Conservation (phyloP, 495 filamentous ascomycete genomes). For the Penicillium desertorum region DNA sequence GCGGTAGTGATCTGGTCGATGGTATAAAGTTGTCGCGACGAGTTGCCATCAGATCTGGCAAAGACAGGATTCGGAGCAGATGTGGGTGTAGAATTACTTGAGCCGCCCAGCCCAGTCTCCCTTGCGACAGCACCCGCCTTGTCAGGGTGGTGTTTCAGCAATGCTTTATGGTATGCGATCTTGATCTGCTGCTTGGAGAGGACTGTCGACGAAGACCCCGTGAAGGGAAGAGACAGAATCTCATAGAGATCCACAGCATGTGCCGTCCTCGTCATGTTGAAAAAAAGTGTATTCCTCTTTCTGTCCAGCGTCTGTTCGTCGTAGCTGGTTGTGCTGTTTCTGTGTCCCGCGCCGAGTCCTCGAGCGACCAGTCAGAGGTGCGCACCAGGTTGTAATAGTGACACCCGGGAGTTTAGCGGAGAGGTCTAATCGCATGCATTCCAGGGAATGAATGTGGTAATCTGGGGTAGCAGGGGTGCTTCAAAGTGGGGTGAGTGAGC, state of each 20-base stretch:
- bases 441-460: not conserved
- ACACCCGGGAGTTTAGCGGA: constrained; percentile 5
- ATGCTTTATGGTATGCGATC: constrained; percentile 72
- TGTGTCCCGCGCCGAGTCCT: constrained; percentile 5
- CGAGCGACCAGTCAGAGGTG: constrained; percentile 5
- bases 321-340: constrained; percentile 2
- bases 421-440: constrained; percentile 6
- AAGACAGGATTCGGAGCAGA: not conserved
- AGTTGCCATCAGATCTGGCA: constrained; percentile 3
- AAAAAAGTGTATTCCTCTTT: not conserved
- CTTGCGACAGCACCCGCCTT: constrained; percentile 47
- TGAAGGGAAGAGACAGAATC: constrained; percentile 52
- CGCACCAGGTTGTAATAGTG: not conserved
- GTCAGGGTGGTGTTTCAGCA: constrained; percentile 81
- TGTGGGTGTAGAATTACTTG: not conserved
- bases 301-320: not conserved
- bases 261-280: constrained; percentile 27
- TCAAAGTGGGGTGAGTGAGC: constrained; percentile 14
- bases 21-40: constrained; percentile 38
- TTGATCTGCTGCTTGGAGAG: constrained; percentile 58
- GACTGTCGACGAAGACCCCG: constrained; percentile 15
- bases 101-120: not conserved
- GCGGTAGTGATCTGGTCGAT: constrained; percentile 81
- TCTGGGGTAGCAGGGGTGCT: constrained; percentile 4
- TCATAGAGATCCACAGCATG: constrained; percentile 47